These are phyloP conservation scores for Thalassiosira pacifica DNA, from an alignment of 352 stramenopile species.

Conservation along the genomic window DNA sequence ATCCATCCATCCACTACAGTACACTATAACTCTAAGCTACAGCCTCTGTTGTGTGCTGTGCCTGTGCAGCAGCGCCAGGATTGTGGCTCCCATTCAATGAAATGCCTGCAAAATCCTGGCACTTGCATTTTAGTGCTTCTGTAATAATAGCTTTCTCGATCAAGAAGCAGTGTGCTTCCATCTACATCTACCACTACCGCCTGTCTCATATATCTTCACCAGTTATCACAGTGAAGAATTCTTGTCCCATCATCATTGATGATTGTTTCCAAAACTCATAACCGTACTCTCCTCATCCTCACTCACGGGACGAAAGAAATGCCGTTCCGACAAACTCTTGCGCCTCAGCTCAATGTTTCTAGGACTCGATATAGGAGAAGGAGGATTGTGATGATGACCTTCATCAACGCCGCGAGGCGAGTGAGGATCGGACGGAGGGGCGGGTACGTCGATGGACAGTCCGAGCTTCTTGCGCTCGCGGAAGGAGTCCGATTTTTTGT, in stretches of 20 bases:
- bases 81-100: constrained; percentile 6
- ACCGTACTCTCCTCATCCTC: constrained; percentile 46
- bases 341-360: constrained; percentile 58
- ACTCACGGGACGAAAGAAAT: constrained; percentile 61
- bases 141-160: too few relatives aligned
- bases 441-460: constrained; percentile 35
- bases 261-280: background rate
- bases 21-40: too few relatives aligned
- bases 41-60: too few relatives aligned
- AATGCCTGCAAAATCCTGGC: constrained; percentile 5
- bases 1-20: too few relatives aligned
- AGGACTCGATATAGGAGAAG: constrained; percentile 37
- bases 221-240: too few relatives aligned
- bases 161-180: too few relatives aligned
- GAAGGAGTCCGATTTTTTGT: constrained; percentile 30
- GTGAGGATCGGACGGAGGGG: constrained; percentile 31
- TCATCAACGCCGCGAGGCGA: background rate
- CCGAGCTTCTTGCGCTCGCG: constrained; percentile 29
- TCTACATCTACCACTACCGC: too few relatives aligned
- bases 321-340: constrained; percentile 51
- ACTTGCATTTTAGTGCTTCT: too few relatives aligned
- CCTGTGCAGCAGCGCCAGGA: too few relatives aligned
- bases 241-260: background rate
- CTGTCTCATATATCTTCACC: too few relatives aligned
- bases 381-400: too few relatives aligned